Evolutionary conservation across 495 filamentous ascomycete genomes (phyloP), one percentile per base, ranked within the genome.

Genomic region (Penicillium lagena): DNA sequence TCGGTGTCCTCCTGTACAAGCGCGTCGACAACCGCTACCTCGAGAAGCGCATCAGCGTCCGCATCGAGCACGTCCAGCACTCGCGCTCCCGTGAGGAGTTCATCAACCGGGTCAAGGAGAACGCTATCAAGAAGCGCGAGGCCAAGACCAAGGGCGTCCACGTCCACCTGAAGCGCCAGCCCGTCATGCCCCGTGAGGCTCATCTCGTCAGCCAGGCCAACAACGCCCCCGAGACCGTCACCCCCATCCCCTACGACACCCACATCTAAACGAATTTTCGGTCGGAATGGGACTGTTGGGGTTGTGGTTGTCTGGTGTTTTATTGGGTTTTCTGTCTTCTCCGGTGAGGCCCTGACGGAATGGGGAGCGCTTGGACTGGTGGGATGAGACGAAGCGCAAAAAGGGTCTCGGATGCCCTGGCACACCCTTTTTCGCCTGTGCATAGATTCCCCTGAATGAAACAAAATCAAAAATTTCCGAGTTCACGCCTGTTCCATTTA

Each of bases 21-120:
- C 84, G 87, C 65, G 93, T 98, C 67, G 84, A 86, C 75, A 90
- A 96, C 81, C 87, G 93, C 55, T 97, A 95, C 82, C 76, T 98
- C 66, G 93, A 97, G 86, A 97, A 98, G 87, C 91, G 93, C 68
- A 80, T 98, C 77, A 96, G 93, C 80, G 78, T 98, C 75, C 89
- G 93, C 66, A 77, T 97, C 72, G 93, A 98, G 84, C 93, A 98
- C 83, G 80, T 97, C 75, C 79, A 78, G 65, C 85, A 84, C 59
- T 96, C 90, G 57, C 85, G 91, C 64, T 95, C 89, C 62, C 80
- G 93, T 60, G 89, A 96, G 54, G 91, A 89, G 63, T 97, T 97
- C 81, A 76, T 98, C 64, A 83, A 80, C 70, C 86, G 93, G 58
- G 93, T 98, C 64, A 96, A 96, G 86, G 75, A 79, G 66, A 98